phyloP scores from a whole-genome alignment of 176 grass and related monocot genomes.

The Musa schizocarpa region DNA sequence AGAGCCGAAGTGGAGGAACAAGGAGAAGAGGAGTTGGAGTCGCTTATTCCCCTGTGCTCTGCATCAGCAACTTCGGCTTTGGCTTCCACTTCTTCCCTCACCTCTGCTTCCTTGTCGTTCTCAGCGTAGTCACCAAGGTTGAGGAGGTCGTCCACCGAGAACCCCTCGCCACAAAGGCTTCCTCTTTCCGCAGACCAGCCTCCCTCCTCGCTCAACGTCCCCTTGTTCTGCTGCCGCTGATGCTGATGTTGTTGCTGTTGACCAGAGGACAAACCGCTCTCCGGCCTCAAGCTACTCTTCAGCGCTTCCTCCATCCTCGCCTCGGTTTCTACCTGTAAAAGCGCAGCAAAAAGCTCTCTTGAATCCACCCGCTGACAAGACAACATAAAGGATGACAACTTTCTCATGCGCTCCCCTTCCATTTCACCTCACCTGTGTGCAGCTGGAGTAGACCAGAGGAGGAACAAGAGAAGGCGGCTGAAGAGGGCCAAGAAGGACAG shows the following conservation, averaged over 20 bases:
- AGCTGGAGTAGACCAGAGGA: background rate
- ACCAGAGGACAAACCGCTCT: background rate
- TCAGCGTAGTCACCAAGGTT: conserved; percentile 75
- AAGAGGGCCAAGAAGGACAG: conserved; percentile 13
- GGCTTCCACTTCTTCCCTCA: conserved; percentile 10
- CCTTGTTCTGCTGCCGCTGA: conserved; percentile 24
- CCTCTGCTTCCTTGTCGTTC: conserved; percentile 21
- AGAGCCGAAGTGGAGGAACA: conserved; percentile 23
- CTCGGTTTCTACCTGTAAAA: conserved; percentile 24
- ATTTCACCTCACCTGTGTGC: conserved; percentile 1
- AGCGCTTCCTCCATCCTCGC: conserved; percentile 38
- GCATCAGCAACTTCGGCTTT: background rate
- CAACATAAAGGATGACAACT: conserved; percentile 5
- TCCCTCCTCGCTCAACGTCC: conserved; percentile 5
- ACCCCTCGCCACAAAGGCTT: conserved; percentile 36
- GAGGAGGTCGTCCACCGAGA: conserved; percentile 77
- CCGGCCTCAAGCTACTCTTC: conserved; percentile 24
- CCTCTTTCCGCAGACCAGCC: conserved; percentile 25
- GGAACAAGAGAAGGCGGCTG: background rate
- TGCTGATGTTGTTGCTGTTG: background rate
- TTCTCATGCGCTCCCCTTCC: too few relatives aligned
- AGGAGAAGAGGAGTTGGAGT: background rate
- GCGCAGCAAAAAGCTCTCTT: conserved; percentile 2
- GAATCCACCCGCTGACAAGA: conserved; percentile 24
- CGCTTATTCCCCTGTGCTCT: background rate